Base-by-base conservation (phyloP, 78 protist genomes). In the Reticulomyxa filosa region DNA sequence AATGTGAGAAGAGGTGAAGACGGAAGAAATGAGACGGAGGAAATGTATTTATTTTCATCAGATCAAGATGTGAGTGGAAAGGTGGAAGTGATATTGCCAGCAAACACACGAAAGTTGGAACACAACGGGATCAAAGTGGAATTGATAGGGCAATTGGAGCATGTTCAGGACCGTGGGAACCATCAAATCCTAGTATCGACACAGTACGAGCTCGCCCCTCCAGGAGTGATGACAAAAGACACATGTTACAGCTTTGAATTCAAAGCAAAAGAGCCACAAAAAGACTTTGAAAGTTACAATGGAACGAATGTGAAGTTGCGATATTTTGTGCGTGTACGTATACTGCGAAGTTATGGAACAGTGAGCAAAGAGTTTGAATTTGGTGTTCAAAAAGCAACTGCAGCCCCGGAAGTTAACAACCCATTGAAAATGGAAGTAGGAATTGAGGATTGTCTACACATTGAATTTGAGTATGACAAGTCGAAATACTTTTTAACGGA, bases 351-450 rank as follows among this genome's bases (percentile, higher is more conserved):
- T 68, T 62, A 62, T 36, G n/a, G 77, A 6, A 74, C 82, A 51
- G 29, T 86, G 1, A 46, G 22, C 2, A 63, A 80, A 55, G 84
- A 87, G 81, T 34, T 52, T 32, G 92, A 85, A n/a, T n/a, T 93
- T 17, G 80, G 88, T 83, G 93, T 89, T 8, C 68, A 70, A 46
- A 72, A 62, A 42, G 20, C 38, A 35, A 11, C 38, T 25, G 0
- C 36, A 27, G 70, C 51, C 30, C 87, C 93, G 17, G 88, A 81
- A 34, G 36, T 61, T 7, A 79, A 85, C 84, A 65, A 46, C 42
- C 22, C 69, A 30, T 80, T 88, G 66, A 85, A 80, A 68, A 90
- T 90, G 93, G 94, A 88, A 59, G 92, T 89, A 30, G 98, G 97
- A 22, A 85, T 90, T 22, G 93, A 86, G 62, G 94, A 88, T 65